Evolutionary conservation across 192 early-diverging fungal species (phyloP), one percentile per base, ranked within the genome.

Genomic region (Coemansia sp.): DNA sequence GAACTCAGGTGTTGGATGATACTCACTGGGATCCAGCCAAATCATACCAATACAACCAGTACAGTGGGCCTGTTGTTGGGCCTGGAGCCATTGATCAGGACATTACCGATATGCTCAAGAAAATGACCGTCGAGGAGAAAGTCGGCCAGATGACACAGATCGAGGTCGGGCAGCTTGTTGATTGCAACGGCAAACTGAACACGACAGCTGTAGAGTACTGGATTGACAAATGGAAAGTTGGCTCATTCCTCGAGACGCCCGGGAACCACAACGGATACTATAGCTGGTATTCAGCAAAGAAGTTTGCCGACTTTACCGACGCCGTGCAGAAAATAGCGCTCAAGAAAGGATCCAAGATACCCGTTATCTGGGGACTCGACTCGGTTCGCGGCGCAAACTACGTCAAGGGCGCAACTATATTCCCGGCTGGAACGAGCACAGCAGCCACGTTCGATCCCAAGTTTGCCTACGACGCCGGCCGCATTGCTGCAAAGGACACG

Each of bases 71-170:
- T 5, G 30, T 32, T 5, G 30, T 32, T 32, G 30, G 26, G 2
- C 61, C 70, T 0, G 38, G 38, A 0, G 0, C 36, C 2, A 70
- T 81, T 35, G 84, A 86, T 33, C 22, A 22, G 0, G 84, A 81
- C 39, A 75, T 86, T 29, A 40, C 22, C 14, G 38, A 28, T 8
- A 59, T 84, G 47, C 64, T 80, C 9, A 20, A 40, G 9, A 36
- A 35, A 2, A 58, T 86, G 77, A 76, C 70, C 0, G 29, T 83
- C 9, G 48, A 53, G 29, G 81, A 86, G 39, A 76, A 84, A 37
- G 72, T 80, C 20, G 84, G 84, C 15, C 84, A 86, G 42, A 83
- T 86, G 84, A 79, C 79, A 13, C 78, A 82, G 53, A 71, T 85
- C 19, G 64, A 82, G 23, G 71, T 80, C 17, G 82, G 81, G 8